A percentile compares a stretch with the other conserved stretches of the same genome.
These are phyloP conservation scores for Leccinum angustisporum DNA, from an alignment of 1,284 basidiomycete genomes.

Conservation along the genomic window DNA sequence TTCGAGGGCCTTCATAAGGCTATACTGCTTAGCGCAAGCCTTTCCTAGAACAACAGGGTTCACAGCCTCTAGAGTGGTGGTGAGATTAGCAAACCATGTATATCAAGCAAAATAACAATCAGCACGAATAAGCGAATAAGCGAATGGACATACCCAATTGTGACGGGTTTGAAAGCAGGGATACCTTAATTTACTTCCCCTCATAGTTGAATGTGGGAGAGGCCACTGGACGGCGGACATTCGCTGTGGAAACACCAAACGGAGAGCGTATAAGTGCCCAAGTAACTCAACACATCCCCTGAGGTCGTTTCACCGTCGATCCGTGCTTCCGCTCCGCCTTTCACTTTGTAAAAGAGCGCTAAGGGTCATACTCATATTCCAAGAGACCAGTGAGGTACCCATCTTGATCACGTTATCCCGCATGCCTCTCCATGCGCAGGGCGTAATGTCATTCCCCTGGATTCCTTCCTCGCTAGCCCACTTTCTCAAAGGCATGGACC, in stretches of 20 bases:
- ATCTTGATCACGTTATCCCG: slow-evolving; percentile 1
- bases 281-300: slow-evolving; percentile 86
- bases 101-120: not conserved
- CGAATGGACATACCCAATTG: slow-evolving; percentile 61
- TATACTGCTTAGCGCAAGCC: slow-evolving; percentile 89
- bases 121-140: not conserved
- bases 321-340: slow-evolving; percentile 68
- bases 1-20: slow-evolving; percentile 65
- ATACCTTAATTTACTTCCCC: slow-evolving; percentile 60
- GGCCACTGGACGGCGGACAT: slow-evolving; percentile 42
- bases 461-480: slow-evolving; percentile 25
- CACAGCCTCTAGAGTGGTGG: slow-evolving; percentile 63
- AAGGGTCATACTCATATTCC: slow-evolving; percentile 48
- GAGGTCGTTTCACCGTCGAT: slow-evolving; percentile 67
- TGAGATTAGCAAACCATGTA: not conserved
- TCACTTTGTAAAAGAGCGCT: slow-evolving; percentile 83
- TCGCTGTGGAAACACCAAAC: not conserved
- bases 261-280: slow-evolving; percentile 45
- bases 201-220: slow-evolving; percentile 60
- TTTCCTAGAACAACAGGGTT: slow-evolving; percentile 87
- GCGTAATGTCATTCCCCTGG: not conserved
- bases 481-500: slow-evolving; percentile 15
- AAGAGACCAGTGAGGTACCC: slow-evolving; percentile 68
- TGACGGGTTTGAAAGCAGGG: slow-evolving; percentile 84
- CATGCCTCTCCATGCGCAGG: slow-evolving; percentile 22